Conservation (phyloP, 495 filamentous ascomycete genomes). For the Apodospora peruviana region DNA sequence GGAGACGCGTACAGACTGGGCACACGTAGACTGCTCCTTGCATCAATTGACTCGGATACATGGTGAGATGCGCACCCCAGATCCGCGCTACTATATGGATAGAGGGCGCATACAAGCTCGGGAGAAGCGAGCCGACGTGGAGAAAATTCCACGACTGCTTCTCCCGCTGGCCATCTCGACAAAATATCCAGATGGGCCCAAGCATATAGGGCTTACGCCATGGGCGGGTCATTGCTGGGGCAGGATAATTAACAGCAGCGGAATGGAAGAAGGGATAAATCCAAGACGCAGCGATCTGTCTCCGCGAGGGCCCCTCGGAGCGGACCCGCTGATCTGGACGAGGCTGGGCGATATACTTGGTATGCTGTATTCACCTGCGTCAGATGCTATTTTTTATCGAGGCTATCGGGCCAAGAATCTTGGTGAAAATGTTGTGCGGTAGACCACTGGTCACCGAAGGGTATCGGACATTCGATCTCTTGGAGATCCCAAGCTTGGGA, state of each 20-base stretch:
- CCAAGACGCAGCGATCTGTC: constrained; percentile 11
- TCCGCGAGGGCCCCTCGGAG: not conserved
- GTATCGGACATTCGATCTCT: too few relatives aligned
- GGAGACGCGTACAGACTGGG: constrained; percentile 4
- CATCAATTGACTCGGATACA: constrained; percentile 1
- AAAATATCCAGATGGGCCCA: constrained; percentile 15
- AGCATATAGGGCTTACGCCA: constrained; percentile 25
- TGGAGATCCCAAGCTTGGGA: too few relatives aligned
- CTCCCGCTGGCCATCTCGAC: not conserved
- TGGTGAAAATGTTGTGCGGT: not conserved
- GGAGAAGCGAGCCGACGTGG: constrained; percentile 3
- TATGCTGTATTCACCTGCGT: not conserved
- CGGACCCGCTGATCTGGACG: not conserved
- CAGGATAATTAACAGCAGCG: constrained; percentile 16
- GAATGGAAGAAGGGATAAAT: constrained; percentile 29
- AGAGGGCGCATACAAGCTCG: not conserved
- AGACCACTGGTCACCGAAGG: not conserved
- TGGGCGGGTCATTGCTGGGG: constrained; percentile 6
- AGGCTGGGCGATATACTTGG: not conserved
- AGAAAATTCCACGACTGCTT: not conserved
- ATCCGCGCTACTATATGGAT: constrained; percentile 4
- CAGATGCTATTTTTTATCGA: not conserved
- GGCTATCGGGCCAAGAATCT: not conserved
- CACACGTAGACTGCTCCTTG: constrained; percentile 8
- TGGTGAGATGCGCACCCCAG: constrained; percentile 6